These are phyloP conservation scores for Kazachstania martiniae DNA, from an alignment of 805 yeast species.

Conservation along the genomic window DNA sequence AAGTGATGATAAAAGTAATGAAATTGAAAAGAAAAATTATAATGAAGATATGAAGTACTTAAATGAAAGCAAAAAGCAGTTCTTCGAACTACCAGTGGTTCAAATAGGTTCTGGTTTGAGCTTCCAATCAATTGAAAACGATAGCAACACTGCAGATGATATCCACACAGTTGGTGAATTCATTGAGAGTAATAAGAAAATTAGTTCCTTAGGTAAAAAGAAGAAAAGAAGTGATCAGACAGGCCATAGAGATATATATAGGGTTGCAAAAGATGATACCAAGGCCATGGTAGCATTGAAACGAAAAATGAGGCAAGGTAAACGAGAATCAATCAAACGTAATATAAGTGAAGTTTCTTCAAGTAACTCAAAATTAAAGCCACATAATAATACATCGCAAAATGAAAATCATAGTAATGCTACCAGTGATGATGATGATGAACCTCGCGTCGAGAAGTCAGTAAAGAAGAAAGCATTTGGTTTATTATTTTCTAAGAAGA, in stretches of 20 bases:
- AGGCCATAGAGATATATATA: slow-evolving; percentile 13
- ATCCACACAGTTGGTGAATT: slow-evolving; percentile 29
- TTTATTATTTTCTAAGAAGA: slow-evolving; percentile 18
- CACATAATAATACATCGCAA: background rate
- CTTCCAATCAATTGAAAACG: slow-evolving; percentile 5
- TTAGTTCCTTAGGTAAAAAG: slow-evolving; percentile 24
- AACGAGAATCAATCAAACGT: slow-evolving; percentile 10
- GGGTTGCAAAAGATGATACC: slow-evolving; percentile 24
- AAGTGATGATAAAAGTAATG: slow-evolving; percentile 1
- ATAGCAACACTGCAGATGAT: slow-evolving; percentile 9
- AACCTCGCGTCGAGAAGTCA: slow-evolving; percentile 8
- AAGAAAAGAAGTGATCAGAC: slow-evolving; percentile 10
- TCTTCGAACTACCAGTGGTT: slow-evolving; percentile 25
- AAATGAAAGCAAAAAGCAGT: slow-evolving; percentile 15
- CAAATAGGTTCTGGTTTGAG: slow-evolving; percentile 25
- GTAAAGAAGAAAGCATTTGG: slow-evolving; percentile 21
- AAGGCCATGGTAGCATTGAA: slow-evolving; percentile 28
- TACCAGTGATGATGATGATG: slow-evolving; percentile 9
- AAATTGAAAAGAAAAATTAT: background rate
- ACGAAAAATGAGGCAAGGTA: slow-evolving; percentile 22
- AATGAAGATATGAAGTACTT: slow-evolving; percentile 6
- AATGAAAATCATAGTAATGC: slow-evolving; percentile 1
- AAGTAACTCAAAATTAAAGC: background rate
- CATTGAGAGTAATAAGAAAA: slow-evolving; percentile 25
- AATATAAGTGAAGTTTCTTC: background rate